Conservation (phyloP, 345 rosid species). For the Zanthoxylum bungeanum region DNA sequence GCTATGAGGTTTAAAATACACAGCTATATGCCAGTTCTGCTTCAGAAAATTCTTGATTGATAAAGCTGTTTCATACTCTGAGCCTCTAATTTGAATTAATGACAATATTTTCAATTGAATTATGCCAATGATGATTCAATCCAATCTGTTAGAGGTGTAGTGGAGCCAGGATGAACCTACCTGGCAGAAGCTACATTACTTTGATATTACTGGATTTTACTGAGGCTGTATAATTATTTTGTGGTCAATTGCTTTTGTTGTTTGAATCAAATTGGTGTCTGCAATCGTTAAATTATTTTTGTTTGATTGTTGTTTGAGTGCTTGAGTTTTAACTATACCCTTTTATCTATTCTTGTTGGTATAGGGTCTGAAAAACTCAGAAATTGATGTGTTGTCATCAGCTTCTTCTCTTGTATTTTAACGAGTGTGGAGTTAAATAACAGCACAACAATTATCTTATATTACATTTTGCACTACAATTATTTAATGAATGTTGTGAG, state of each 20-base stretch:
- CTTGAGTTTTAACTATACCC: slow-evolving; percentile 54
- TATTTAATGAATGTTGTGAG: too few relatives aligned
- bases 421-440: slow-evolving; percentile 61
- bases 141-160: slow-evolving; percentile 45
- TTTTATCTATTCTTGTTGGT: neutral
- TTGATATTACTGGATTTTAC: slow-evolving; percentile 38
- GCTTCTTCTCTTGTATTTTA: slow-evolving; percentile 42
- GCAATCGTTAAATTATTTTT: neutral
- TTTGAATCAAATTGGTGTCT: too few relatives aligned
- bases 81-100: slow-evolving; percentile 24
- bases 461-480: neutral
- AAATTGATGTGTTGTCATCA: slow-evolving; percentile 59
- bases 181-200: slow-evolving; percentile 39
- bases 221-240: slow-evolving; percentile 30
- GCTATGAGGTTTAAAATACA: slow-evolving; percentile 53
- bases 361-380: slow-evolving; percentile 56
- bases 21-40: slow-evolving; percentile 95
- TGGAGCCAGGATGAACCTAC: slow-evolving; percentile 59
- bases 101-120: neutral
- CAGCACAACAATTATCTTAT: slow-evolving; percentile 51
- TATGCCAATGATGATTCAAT: slow-evolving; percentile 39
- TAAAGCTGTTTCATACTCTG: slow-evolving; percentile 58
- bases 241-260: too few relatives aligned
- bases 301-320: neutral
- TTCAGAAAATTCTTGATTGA: slow-evolving; percentile 90